Conservation (phyloP, 139 green algal species). For the Tetradesmus obliquus region DNA sequence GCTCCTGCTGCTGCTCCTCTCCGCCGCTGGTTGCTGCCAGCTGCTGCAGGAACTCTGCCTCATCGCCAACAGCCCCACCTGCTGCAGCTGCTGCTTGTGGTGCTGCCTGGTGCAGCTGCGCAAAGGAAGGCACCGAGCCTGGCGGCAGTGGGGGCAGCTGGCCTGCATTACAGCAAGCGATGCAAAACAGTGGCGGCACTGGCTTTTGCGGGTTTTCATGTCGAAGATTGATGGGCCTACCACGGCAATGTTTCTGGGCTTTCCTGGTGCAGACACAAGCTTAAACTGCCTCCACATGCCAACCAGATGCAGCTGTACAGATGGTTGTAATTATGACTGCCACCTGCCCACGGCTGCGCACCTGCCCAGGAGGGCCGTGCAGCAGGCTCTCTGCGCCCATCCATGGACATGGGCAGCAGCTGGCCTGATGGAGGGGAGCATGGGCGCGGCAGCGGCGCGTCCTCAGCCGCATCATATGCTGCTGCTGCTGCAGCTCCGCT, state of each 20-base stretch:
- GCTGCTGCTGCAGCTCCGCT: background rate
- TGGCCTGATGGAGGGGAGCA: background rate
- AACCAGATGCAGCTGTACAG: too few relatives aligned
- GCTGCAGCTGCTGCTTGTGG: background rate
- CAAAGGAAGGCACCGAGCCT: slow-evolving; percentile 1
- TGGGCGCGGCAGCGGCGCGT: background rate
- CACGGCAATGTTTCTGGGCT: too few relatives aligned
- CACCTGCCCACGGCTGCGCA: background rate
- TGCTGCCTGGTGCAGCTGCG: background rate
- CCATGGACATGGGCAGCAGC: background rate
- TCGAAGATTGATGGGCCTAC: too few relatives aligned
- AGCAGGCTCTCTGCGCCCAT: background rate
- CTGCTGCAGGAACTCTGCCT: background rate
- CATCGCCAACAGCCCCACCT: background rate
- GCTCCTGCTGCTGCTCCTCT: background rate
- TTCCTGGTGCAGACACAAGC: too few relatives aligned
- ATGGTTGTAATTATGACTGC: background rate
- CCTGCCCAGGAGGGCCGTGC: background rate
- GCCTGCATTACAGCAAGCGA: background rate
- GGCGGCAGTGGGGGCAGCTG: background rate
- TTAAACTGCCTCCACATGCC: too few relatives aligned
- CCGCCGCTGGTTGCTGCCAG: background rate
- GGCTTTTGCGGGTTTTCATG: too few relatives aligned
- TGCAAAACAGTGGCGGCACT: background rate
- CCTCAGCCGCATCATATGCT: slow-evolving; percentile 4